A percentile compares a stretch with the other conserved stretches of the same genome.
Evolutionary conservation across 1,284 basidiomycete genomes (phyloP).

Genomic region (Ceratobasidium sp.): DNA sequence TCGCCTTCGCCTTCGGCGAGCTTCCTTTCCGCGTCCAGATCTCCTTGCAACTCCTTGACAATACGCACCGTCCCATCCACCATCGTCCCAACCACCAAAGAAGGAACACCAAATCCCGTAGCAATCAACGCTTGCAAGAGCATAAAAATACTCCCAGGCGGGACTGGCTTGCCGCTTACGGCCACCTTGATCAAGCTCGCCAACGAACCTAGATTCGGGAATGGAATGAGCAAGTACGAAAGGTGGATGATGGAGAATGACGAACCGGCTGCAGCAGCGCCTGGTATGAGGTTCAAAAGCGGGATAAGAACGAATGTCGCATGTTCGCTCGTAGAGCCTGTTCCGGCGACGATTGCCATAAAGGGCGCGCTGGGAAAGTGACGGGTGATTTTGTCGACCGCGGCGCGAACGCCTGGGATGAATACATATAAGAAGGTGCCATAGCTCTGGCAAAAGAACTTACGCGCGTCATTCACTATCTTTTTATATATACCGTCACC

Average conservation of each 20-base stretch:
- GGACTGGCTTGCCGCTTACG: conserved; percentile 22
- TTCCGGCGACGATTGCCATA: conserved; percentile 1
- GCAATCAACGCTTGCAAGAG: conserved; percentile 14
- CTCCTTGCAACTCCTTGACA: too few species aligned
- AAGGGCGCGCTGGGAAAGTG: conserved; percentile 4
- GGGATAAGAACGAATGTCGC: not conserved
- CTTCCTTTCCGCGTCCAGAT: too few species aligned
- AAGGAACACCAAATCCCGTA: not conserved
- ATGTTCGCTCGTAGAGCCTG: not conserved
- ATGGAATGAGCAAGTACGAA: not conserved
- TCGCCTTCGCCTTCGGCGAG: too few species aligned
- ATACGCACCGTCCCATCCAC: not conserved
- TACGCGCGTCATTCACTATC: conserved; percentile 3
- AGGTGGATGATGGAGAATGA: not conserved
- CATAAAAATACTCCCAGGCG: conserved; percentile 18
- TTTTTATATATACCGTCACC: too few species aligned
- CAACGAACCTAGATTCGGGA: conserved; percentile 46
- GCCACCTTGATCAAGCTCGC: conserved; percentile 36
- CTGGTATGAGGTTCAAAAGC: not conserved
- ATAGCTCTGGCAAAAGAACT: not conserved
- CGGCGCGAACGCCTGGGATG: not conserved
- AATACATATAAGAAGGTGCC: not conserved
- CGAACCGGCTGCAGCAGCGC: not conserved
- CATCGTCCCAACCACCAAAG: conserved; percentile 3
- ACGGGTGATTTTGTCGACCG: not conserved